These are phyloP conservation scores for Phlebopus sp. DNA, from an alignment of 1,284 basidiomycete genomes.

Conservation along the genomic window DNA sequence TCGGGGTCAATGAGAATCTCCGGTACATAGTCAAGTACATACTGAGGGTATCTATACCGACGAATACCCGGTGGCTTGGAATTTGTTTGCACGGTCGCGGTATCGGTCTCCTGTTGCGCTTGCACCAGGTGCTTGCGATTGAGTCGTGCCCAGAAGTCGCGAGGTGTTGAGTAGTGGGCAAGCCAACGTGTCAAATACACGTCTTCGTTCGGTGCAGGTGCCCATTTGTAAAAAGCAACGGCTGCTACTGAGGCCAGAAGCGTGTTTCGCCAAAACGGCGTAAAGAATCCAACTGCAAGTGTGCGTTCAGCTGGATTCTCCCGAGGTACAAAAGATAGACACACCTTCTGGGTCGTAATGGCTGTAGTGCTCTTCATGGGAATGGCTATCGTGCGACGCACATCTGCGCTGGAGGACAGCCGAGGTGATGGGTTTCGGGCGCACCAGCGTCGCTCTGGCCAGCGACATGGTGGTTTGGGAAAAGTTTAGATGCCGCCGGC, in stretches of 20 bases:
- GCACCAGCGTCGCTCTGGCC: slow-evolving; percentile 33
- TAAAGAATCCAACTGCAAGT: slow-evolving; percentile 47
- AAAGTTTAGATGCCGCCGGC: neutral
- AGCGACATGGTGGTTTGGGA: slow-evolving; percentile 30
- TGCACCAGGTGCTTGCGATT: slow-evolving; percentile 57
- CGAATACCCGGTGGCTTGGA: slow-evolving; percentile 54
- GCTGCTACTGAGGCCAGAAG: slow-evolving; percentile 45
- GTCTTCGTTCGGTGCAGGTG: slow-evolving; percentile 56
- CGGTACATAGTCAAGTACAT: slow-evolving; percentile 31
- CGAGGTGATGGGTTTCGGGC: slow-evolving; percentile 22
- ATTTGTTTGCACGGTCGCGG: slow-evolving; percentile 43
- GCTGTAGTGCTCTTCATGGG: slow-evolving; percentile 38
- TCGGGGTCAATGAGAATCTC: neutral
- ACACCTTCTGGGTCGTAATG: slow-evolving; percentile 60
- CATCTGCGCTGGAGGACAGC: slow-evolving; percentile 35
- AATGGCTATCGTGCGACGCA: slow-evolving; percentile 36
- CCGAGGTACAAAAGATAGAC: slow-evolving; percentile 14
- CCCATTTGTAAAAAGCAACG: slow-evolving; percentile 61
- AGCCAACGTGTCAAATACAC: slow-evolving; percentile 64
- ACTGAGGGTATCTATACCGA: slow-evolving; percentile 70
- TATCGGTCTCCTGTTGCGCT: slow-evolving; percentile 44
- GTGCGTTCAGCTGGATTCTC: slow-evolving; percentile 10
- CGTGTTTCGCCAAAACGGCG: slow-evolving; percentile 61
- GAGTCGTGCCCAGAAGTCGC: slow-evolving; percentile 48
- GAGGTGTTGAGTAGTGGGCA: slow-evolving; percentile 47